Evolutionary conservation across 2,329 filamentous ascomycete genomes (phyloP).

Genomic region (Calonectria crousiana): DNA sequence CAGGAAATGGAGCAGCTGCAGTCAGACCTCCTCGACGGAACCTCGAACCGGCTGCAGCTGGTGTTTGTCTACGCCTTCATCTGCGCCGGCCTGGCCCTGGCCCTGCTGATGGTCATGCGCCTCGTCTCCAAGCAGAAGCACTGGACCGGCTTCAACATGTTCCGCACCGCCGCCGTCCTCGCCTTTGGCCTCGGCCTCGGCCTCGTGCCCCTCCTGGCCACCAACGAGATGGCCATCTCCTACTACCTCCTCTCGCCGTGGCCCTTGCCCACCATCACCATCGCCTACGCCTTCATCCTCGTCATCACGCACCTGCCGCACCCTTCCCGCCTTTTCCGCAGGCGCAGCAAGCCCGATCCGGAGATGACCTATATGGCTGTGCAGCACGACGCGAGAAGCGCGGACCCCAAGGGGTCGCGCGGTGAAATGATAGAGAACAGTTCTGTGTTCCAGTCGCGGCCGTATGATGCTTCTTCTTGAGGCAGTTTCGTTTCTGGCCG

Average conservation of each 20-base stretch:
- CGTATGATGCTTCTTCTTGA: background rate
- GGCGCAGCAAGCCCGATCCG: background rate
- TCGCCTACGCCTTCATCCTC: constrained; percentile 15
- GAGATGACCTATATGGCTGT: background rate
- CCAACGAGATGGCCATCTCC: background rate
- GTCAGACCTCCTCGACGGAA: background rate
- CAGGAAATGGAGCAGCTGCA: background rate
- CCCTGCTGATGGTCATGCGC: constrained; percentile 18
- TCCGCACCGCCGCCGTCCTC: constrained; percentile 5
- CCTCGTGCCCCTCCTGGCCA: background rate
- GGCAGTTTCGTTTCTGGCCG: background rate
- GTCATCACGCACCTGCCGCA: constrained; percentile 48
- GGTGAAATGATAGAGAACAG: background rate
- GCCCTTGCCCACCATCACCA: constrained; percentile 18
- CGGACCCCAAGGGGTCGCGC: background rate
- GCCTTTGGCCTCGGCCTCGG: constrained; percentile 4
- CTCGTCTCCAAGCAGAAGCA: constrained; percentile 1
- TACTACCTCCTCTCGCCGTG: constrained; percentile 2
- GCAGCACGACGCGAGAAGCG: background rate
- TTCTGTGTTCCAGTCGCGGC: background rate
- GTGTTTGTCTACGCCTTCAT: constrained; percentile 15
- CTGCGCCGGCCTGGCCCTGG: constrained; percentile 4
- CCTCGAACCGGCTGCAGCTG: background rate
- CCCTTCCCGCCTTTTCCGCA: background rate
- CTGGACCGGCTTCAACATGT: constrained; percentile 17